Conservation (phyloP, 371 early-diverging fungal genomes). For the Lichtheimia corymbifera region DNA sequence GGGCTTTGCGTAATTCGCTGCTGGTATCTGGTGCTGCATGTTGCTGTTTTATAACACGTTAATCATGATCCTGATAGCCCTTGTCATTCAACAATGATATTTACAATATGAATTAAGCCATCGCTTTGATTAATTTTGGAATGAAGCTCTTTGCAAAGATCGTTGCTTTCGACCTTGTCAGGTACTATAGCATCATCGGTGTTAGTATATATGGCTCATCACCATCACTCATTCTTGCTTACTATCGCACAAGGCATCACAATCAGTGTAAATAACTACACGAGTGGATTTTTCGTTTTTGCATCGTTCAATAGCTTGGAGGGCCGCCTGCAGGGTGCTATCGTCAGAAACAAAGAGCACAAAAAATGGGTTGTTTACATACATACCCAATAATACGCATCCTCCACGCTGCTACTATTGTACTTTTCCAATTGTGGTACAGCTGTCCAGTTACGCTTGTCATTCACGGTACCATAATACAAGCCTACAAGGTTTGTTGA, state of each 20-base stretch:
- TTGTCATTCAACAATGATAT: not conserved
- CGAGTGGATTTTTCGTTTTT: not conserved
- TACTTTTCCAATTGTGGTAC: constrained; percentile 3
- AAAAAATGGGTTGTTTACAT: not conserved
- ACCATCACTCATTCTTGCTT: not conserved
- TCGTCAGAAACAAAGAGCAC: not conserved
- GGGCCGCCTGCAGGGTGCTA: constrained; percentile 3
- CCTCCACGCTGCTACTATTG: not conserved
- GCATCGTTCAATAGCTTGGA: constrained; percentile 6
- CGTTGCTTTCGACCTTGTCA: not conserved
- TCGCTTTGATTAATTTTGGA: constrained; percentile 1
- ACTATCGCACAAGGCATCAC: constrained; percentile 4
- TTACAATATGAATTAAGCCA: constrained; percentile 8
- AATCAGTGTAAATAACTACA: constrained; percentile 9
- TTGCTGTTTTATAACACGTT: not conserved
- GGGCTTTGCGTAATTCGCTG: constrained; percentile 2
- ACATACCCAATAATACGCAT: constrained; percentile 11
- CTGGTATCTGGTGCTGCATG: constrained; percentile 2
- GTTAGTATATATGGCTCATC: not conserved
- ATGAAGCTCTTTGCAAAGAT: constrained; percentile 6
- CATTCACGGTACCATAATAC: constrained; percentile 2
- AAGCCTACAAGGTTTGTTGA: constrained; percentile 4
- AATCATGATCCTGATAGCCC: not conserved
- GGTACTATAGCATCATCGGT: not conserved
- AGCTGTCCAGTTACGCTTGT: constrained; percentile 9